phyloP scores from a whole-genome alignment of 768 basidiomycete species.

The Pholiota conissans region DNA sequence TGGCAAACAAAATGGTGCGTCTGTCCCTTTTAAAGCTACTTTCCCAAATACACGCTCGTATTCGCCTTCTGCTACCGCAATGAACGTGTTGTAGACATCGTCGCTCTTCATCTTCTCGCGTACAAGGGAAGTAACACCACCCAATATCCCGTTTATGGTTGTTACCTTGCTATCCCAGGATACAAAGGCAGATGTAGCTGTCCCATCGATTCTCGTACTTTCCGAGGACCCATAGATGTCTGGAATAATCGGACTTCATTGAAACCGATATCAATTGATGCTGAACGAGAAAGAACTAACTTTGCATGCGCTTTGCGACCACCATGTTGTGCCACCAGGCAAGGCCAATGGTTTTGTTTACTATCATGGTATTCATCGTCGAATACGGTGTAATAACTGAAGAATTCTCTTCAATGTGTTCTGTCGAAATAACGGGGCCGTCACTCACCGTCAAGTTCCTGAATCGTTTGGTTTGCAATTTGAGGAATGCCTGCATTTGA shows the following conservation, averaged over 20 bases:
- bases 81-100: slow-evolving; percentile 18
- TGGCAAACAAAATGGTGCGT: slow-evolving; percentile 19
- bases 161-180: slow-evolving; percentile 26
- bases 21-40: slow-evolving; percentile 8
- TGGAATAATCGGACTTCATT: background rate
- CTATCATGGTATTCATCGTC: slow-evolving; percentile 22
- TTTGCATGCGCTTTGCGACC: slow-evolving; percentile 21
- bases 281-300: slow-evolving; percentile 5
- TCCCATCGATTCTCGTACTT: slow-evolving; percentile 22
- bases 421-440: background rate
- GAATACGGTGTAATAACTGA: slow-evolving; percentile 25
- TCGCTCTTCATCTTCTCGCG: slow-evolving; percentile 17
- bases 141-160: slow-evolving; percentile 22
- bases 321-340: slow-evolving; percentile 25
- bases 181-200: slow-evolving; percentile 23
- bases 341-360: slow-evolving; percentile 19
- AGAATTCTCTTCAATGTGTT: background rate
- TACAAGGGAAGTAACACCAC: slow-evolving; percentile 20
- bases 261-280: background rate
- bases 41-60: slow-evolving; percentile 15
- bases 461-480: slow-evolving; percentile 22
- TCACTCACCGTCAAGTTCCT: slow-evolving; percentile 22
- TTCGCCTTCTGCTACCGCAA: slow-evolving; percentile 11
- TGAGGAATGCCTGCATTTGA: slow-evolving; percentile 23
- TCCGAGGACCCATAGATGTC: slow-evolving; percentile 24